Evolutionary conservation across 768 basidiomycete species (phyloP), one percentile per base, ranked within the genome.

Genomic region (Phylloporus scabripes): DNA sequence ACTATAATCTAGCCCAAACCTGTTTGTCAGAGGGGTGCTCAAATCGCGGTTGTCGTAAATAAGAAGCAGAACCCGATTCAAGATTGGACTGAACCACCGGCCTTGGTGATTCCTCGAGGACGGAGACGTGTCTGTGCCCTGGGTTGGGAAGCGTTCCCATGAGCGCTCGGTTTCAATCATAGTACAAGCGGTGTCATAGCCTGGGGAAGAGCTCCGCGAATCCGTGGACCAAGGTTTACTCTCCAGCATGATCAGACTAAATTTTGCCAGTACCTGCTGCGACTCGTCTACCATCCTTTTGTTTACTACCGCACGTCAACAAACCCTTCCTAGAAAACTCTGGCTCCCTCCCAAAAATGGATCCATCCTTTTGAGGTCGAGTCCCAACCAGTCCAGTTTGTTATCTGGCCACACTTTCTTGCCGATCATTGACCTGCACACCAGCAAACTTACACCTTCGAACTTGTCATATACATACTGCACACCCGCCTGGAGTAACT

Each of bases 71-170:
- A 51, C 63, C 59, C 57, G 63, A 66, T 45, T 55, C 59, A 53
- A 60, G 64, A 54, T 64, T 69, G 61, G n/a, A n/a, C n/a, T n/a
- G n/a, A n/a, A n/a, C n/a, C 61, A 60, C 63, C 67, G 70, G 72
- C 69, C 65, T 70, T 68, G 70, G 69, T 69, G 72, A 69, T 65
- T 72, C 69, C 72, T 76, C 70, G 71, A 74, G 65, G 71, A 62
- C 61, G 65, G 67, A 62, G 70, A 69, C 64, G 63, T 57, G 51
- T 48, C 40, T 55, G 55, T 57, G 51, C 45, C 48, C 51, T 61
- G 54, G 48, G 51, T 62, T 49, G 51, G 54, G 55, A 48, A 42
- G 47, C 70, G 69, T 57, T 46, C 46, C 50, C 51, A 49, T 57
- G 56, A 60, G 66, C 60, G 64, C 58, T 61, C 69, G 58, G 65